Conservation (phyloP, 441 rosid genomes). For the Gossypium gossypioides region DNA sequence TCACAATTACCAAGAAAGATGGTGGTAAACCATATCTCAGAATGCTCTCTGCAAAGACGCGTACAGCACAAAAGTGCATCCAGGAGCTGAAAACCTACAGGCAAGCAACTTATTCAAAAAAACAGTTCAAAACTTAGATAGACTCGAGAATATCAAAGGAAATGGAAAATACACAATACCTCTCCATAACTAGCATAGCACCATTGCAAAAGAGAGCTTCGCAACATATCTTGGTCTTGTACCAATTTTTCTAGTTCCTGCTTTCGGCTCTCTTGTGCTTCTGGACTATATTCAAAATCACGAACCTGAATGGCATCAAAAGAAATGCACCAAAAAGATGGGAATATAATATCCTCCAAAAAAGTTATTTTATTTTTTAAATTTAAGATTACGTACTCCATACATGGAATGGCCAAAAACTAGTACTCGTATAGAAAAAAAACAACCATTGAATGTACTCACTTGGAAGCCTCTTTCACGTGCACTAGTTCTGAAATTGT, state of each 20-base stretch:
- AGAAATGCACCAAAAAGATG: slow-evolving; percentile 1
- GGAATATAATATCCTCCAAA: slow-evolving; percentile 10
- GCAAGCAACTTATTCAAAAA: slow-evolving; percentile 5
- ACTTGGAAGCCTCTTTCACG: slow-evolving; percentile 92
- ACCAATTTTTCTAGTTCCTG: slow-evolving; percentile 71
- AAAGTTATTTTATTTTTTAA: not conserved
- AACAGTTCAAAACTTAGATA: not conserved
- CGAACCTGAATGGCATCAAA: slow-evolving; percentile 48
- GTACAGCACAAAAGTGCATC: slow-evolving; percentile 99
- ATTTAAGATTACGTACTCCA: not conserved
- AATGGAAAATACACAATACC: slow-evolving; percentile 30
- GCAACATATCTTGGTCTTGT: slow-evolving; percentile 70
- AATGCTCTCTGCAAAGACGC: slow-evolving; percentile 85
- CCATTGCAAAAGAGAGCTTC: slow-evolving; percentile 94
- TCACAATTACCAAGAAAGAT: slow-evolving; percentile 63
- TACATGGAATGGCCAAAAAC: not conserved
- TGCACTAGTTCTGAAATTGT: slow-evolving; percentile 68
- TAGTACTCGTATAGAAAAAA: not conserved
- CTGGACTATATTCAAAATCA: slow-evolving; percentile 82
- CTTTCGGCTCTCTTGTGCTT: slow-evolving; percentile 78
- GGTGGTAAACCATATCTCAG: slow-evolving; percentile 98
- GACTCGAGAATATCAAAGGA: not conserved
- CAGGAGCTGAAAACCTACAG: slow-evolving; percentile 92
- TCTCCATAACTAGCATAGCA: slow-evolving; percentile 93
- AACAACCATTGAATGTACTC: slow-evolving; percentile 26